A percentile compares a stretch with the other conserved stretches of the same genome.
Conservation (phyloP, 78 protist genomes). For the Pigoraptor vietnamica region DNA sequence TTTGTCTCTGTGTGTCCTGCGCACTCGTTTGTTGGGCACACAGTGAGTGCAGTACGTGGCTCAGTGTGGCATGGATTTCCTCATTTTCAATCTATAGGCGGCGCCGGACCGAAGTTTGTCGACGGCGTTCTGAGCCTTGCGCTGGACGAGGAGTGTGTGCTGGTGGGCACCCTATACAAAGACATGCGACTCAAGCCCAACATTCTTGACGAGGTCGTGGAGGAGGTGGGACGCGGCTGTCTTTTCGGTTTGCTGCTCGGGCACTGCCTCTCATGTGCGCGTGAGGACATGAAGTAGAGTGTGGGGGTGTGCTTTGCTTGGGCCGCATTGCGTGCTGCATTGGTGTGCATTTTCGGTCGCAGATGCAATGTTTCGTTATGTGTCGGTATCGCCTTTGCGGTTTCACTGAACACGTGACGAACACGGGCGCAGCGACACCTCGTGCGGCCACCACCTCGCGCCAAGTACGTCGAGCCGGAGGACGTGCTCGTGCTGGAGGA, state of each 20-base stretch:
- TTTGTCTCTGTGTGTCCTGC: background rate
- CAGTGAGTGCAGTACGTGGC: too few species aligned
- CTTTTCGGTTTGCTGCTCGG: background rate
- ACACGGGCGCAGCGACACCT: background rate
- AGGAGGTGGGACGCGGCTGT: background rate
- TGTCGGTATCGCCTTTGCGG: too few species aligned
- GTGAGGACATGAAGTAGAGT: background rate
- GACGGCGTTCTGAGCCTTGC: background rate
- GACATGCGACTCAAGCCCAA: conserved; percentile 31
- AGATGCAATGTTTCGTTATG: too few species aligned
- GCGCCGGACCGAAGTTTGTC: too few species aligned
- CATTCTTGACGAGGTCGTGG: background rate
- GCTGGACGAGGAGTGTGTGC: background rate
- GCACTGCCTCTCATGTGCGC: background rate
- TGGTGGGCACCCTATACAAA: conserved; percentile 42
- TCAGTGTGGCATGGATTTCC: too few species aligned
- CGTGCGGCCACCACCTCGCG: background rate
- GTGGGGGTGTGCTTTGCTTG: too few species aligned
- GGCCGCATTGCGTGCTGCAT: too few species aligned
- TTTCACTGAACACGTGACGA: too few species aligned
- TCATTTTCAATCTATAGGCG: too few species aligned
- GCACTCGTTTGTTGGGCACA: too few species aligned
- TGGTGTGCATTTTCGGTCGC: too few species aligned
- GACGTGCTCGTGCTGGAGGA: conserved; percentile 42
- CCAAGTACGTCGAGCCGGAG: background rate